Evolutionary conservation across 805 yeast species (phyloP), one percentile per base, ranked within the genome.

Genomic region (Starmerella scarabaei): DNA sequence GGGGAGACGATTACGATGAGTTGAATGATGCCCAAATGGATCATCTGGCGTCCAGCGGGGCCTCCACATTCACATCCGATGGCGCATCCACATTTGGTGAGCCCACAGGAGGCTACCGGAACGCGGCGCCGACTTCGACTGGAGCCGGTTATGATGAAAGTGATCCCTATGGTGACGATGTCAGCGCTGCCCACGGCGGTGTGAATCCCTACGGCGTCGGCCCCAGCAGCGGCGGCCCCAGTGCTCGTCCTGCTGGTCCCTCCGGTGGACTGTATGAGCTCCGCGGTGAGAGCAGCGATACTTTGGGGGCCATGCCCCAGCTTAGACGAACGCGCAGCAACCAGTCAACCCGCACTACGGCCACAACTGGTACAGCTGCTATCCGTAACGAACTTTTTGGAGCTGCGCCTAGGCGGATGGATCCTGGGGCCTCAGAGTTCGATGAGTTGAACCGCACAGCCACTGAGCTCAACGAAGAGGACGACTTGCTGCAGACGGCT

Each of bases 301-400:
- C 26, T 7, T 11, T 23, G 26, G 26, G 26, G 7, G 26, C 26
- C 9, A 7, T 23, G 26, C 26, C 26, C 9, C 26, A 23, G 26
- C 26, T 23, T 7, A 23, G 26, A 11, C 26, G 26, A 11, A 23
- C 26, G 26, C 26, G 26, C 26, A 23, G 26, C 26, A 23, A 23
- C 26, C 26, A 23, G 26, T 23, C 19, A 11, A 20, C 35, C 4
- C 16, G 16, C 5, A 4, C 26, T 20, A 20, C 18, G 6, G 16
- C 35, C 17, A 21, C 27, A 5, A 20, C 16, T 6, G 15, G n/a
- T 16, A 32, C 35, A 5, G 27, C 26, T 16, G 27, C 11, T 20
- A 51, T 54, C 4, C 49, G 60, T 23, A 37, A 50, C 24, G 58
- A 54, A 50, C 51, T 57, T 20, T 58, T 57, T 35, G 50, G 57